Evolutionary conservation across 2,329 filamentous ascomycete species (phyloP), one percentile per base, ranked within the genome.

Genomic region (Cladosporium sp.): DNA sequence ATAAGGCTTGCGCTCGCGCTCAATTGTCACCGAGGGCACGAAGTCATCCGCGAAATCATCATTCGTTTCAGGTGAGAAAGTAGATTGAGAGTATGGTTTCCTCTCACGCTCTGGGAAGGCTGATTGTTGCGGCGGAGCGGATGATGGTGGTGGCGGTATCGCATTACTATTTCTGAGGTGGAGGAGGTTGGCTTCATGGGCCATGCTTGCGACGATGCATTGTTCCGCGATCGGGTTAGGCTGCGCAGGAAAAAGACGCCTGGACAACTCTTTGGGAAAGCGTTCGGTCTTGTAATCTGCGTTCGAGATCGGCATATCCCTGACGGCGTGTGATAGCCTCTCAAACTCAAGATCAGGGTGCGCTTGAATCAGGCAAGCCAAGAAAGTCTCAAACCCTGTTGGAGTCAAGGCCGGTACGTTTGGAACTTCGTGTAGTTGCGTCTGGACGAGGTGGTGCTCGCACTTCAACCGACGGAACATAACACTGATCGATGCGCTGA

Each of bases 231-330:
- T 80, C 0, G 83, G 72, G 69, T 92, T 86, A 0, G 85, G 81
- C 8, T 78, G 76, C 0, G 80, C 79, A 0, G 92, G 92, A 46
- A 96, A 86, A 3, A 95, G 81, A 61, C 89, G 84, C 49, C 92
- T 83, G 0, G 91, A 89, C 2, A 96, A 83, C 70, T 93, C 89
- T 69, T 91, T 92, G 0, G 92, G 93, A 64, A 96, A 89, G 2
- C 90, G 83, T 76, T 93, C 91, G 12, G 85, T 87, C 68, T 83
- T 85, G 57, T 89, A 85, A 64, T 84, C 81, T 0, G 87, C 83
- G 64, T 89, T 87, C 71, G 76, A 88, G 71, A 96, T 90, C 0
- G 91, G 90, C 77, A 93, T 86, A 53, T 89, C 84, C 3, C 87
- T 77, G 3, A 93, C 85, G 26, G 92, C 86, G 65, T 85, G 87